phyloP scores from a whole-genome alignment of 805 yeast species.

The Candida stauntonica region DNA sequence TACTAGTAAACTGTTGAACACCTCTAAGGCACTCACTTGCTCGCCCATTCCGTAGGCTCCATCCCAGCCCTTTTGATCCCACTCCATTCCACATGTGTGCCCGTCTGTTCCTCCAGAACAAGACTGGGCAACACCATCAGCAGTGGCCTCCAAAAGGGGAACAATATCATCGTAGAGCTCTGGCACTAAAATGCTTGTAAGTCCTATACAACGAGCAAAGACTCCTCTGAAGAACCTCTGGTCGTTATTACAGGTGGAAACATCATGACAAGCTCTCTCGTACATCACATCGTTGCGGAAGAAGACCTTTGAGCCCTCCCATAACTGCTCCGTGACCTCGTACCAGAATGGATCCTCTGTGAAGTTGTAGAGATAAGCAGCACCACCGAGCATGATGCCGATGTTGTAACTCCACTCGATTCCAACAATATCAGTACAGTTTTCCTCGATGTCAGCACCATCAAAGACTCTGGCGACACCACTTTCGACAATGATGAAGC shows the following conservation, averaged over 20 bases:
- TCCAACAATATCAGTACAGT: slow-evolving; percentile 46
- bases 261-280: slow-evolving; percentile 57
- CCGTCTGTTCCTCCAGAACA: slow-evolving; percentile 74
- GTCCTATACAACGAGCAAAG: slow-evolving; percentile 58
- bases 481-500: slow-evolving; percentile 36
- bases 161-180: slow-evolving; percentile 38
- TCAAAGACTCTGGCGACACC: slow-evolving; percentile 42
- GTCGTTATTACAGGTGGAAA: slow-evolving; percentile 58
- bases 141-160: slow-evolving; percentile 43
- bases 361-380: slow-evolving; percentile 62
- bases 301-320: slow-evolving; percentile 42
- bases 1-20: slow-evolving; percentile 44
- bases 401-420: slow-evolving; percentile 68
- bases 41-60: slow-evolving; percentile 70
- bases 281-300: slow-evolving; percentile 50
- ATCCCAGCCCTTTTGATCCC: slow-evolving; percentile 61
- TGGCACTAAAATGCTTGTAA: slow-evolving; percentile 53
- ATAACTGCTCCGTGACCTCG: slow-evolving; percentile 39
- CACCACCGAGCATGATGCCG: slow-evolving; percentile 62
- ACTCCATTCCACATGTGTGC: slow-evolving; percentile 69
- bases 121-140: slow-evolving; percentile 63
- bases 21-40: slow-evolving; percentile 69
- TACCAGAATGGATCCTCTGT: slow-evolving; percentile 52
- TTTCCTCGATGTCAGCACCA: slow-evolving; percentile 49
- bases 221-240: slow-evolving; percentile 74